Conservation (phyloP, 2,329 filamentous ascomycete species). For the Cyanodermella asteris region DNA sequence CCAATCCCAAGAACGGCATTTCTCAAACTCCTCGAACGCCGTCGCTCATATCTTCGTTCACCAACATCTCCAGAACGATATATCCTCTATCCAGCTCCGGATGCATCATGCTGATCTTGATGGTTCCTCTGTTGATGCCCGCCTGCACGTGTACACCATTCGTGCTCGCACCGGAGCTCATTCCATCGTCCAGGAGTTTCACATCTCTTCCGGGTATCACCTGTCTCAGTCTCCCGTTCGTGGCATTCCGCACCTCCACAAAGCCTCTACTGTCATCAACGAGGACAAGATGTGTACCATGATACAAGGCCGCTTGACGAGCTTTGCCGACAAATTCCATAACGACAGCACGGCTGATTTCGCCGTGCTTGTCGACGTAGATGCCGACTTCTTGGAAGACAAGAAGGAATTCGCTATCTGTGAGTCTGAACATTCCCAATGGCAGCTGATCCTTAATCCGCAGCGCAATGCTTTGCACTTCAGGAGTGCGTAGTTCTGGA, state of each 20-base stretch:
- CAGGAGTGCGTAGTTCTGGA: conserved; percentile 58
- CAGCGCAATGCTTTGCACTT: conserved; percentile 64
- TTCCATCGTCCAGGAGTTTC: conserved; percentile 69
- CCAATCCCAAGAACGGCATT: neutral
- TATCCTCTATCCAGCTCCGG: conserved; percentile 67
- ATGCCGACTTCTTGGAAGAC: conserved; percentile 92
- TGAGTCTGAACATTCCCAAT: conserved; percentile 88
- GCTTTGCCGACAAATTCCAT: conserved; percentile 99
- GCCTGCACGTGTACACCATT: conserved; percentile 16
- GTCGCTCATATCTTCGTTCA: conserved; percentile 66
- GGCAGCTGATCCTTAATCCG: conserved; percentile 68
- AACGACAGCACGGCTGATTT: conserved; percentile 79
- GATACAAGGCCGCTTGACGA: conserved; percentile 50
- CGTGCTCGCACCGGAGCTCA: conserved; percentile 25
- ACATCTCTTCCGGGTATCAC: conserved; percentile 87
- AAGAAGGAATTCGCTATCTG: conserved; percentile 76
- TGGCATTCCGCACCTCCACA: conserved; percentile 87
- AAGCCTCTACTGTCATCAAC: conserved; percentile 69
- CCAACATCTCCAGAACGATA: conserved; percentile 73
- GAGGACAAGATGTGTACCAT: conserved; percentile 74
- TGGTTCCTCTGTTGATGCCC: conserved; percentile 37
- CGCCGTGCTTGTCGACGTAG: conserved; percentile 94
- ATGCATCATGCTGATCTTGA: conserved; percentile 92
- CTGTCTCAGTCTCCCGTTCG: conserved; percentile 81
- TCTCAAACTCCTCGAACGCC: conserved; percentile 7